Conservation (phyloP, 139 green algal genomes). For the Pleodorina starrii region DNA sequence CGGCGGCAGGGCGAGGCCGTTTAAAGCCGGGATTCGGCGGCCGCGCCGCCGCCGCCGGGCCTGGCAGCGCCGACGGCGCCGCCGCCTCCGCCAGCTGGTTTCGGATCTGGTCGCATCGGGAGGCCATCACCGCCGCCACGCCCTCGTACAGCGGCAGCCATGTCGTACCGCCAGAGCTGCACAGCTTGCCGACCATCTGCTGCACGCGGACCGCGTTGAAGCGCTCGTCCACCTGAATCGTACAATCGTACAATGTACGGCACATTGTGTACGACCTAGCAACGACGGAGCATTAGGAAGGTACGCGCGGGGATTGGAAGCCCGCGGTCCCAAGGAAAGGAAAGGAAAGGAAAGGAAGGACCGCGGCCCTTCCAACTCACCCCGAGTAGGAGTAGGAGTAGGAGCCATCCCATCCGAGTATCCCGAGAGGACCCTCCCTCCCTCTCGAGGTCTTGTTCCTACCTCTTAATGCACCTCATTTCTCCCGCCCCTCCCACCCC, state of each 20-base stretch:
- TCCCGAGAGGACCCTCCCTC: background rate
- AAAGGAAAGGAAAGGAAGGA: background rate
- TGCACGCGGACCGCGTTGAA: slow-evolving; percentile 31
- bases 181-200: slow-evolving; percentile 37
- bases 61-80: background rate
- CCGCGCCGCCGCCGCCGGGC: no score
- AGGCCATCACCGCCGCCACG: slow-evolving; percentile 14
- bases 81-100: background rate
- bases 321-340: background rate
- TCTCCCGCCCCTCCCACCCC: background rate
- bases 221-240: slow-evolving; percentile 22
- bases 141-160: slow-evolving; percentile 32
- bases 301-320: background rate
- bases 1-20: background rate
- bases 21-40: background rate
- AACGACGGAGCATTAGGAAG: background rate
- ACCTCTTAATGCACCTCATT: background rate
- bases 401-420: background rate
- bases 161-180: background rate
- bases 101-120: background rate
- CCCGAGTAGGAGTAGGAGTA: background rate
- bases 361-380: no score
- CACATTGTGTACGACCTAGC: background rate
- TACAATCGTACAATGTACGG: background rate
- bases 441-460: background rate